Conservation (phyloP, 2,329 filamentous ascomycete species). For the Penicillium sp. region DNA sequence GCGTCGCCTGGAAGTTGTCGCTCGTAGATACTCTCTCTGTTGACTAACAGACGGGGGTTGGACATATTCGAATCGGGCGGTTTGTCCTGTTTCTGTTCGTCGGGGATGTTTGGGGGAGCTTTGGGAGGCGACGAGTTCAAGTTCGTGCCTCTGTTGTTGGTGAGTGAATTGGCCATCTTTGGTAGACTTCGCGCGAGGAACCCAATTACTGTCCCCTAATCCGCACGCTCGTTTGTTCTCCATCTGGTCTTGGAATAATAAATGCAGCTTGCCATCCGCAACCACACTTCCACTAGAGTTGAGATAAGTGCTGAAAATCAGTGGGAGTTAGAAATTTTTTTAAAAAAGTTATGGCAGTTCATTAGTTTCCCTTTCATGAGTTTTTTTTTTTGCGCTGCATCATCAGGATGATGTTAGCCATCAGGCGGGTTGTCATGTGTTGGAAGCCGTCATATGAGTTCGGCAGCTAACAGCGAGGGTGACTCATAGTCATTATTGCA, state of each 20-base stretch:
- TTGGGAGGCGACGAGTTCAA: neutral
- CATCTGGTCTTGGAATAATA: conserved; percentile 15
- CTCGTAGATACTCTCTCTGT: conserved; percentile 54
- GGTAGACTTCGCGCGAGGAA: conserved; percentile 4
- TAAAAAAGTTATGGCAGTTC: neutral
- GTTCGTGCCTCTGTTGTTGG: neutral
- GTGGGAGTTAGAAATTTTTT: neutral
- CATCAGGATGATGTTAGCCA: conserved; percentile 15
- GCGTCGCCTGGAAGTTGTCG: conserved; percentile 52
- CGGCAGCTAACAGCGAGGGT: conserved; percentile 11
- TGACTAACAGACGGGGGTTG: conserved; percentile 41
- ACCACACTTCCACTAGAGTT: neutral
- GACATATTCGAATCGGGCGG: conserved; percentile 41
- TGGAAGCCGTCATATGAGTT: conserved; percentile 18
- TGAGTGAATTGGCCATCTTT: conserved; percentile 13
- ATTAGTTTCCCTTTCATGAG: neutral
- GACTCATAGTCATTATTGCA: conserved; percentile 8
- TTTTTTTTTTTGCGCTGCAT: neutral
- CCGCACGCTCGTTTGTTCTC: conserved; percentile 13
- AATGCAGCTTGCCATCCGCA: neutral
- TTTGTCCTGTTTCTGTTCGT: conserved; percentile 10
- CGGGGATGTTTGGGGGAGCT: conserved; percentile 1
- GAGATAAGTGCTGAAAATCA: neutral
- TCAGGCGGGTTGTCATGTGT: conserved; percentile 29
- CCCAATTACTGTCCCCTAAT: conserved; percentile 12